Evolutionary conservation across 1,139 yeast species (phyloP), one percentile per base, ranked within the genome.

Genomic region (Yamadazyma aaseri): DNA sequence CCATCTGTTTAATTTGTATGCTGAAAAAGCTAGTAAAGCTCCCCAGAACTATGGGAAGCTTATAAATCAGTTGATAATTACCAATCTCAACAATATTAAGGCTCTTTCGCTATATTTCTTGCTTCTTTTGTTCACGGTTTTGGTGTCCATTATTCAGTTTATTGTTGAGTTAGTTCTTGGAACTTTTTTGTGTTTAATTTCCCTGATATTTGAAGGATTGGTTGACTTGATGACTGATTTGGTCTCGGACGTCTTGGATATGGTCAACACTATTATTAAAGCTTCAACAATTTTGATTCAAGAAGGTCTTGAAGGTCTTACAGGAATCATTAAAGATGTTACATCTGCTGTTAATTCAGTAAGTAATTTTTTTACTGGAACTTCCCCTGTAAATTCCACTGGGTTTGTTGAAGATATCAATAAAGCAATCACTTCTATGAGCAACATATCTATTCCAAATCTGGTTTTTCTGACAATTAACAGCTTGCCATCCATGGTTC

Each of bases 141-240:
- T 81, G 10, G 81, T 85, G 46, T 69, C 73, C 29, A 45, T 89
- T 23, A 55, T 86, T 0, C 50, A 77, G 8, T 89, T 92, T 51
- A 65, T 79, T 16, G 59, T 92, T 12, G 89, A 86, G 27, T 50
- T 90, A 42, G 73, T 84, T 33, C 59, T 89, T 6, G 97, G 97
- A 0, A 90, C 97, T 0, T 86, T 85, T 56, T 80, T 86, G 0
- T 92, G 98, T 58, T 63, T 92, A 16, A 56, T 87, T 6, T 78
- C 85, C 0, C 81, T 94, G 5, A 75, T 90, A 0, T 64, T 89
- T 6, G 79, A 77, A 45, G 86, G 92, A 2, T 72, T 86, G 0
- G 82, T 83, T 1, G 79, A 79, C 42, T 77, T 79, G 26, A 95
- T 95, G 0, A 73, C 87, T 0, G 61, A 65, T 26, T 86, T 78